Evolutionary conservation across 2,329 filamentous ascomycete species (phyloP).

Genomic region (Zymoseptoria tritici): DNA sequence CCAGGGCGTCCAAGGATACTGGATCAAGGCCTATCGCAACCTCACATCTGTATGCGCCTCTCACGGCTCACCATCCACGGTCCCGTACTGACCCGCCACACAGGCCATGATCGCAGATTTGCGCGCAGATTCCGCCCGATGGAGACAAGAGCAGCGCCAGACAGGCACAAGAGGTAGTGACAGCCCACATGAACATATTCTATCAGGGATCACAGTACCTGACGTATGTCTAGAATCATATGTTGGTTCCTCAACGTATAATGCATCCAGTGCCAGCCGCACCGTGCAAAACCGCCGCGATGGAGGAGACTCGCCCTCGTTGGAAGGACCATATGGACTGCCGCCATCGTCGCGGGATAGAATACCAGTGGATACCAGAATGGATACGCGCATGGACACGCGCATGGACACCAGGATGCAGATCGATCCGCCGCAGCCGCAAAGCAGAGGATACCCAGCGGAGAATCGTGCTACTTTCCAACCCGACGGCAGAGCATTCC

Average conservation of each 20-base stretch:
- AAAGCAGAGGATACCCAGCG: constrained; percentile 17
- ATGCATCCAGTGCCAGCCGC: constrained; percentile 32
- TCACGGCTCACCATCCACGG: background rate
- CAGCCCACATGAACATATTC: constrained; percentile 32
- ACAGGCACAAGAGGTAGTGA: constrained; percentile 41
- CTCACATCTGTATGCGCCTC: constrained; percentile 39
- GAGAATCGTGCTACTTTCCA: constrained; percentile 18
- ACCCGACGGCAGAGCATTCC: constrained; percentile 20
- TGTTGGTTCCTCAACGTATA: constrained; percentile 34
- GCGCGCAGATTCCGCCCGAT: constrained; percentile 41
- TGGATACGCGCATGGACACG: constrained; percentile 11
- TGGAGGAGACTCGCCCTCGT: constrained; percentile 30
- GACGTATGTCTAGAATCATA: constrained; percentile 25
- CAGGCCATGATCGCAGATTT: constrained; percentile 46
- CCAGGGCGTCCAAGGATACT: constrained; percentile 41
- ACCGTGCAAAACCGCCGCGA: constrained; percentile 37
- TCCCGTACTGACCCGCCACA: constrained; percentile 8
- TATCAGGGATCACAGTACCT: constrained; percentile 37
- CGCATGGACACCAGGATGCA: constrained; percentile 18
- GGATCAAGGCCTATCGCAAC: constrained; percentile 46
- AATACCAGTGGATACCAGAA: constrained; percentile 21
- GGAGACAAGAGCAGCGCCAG: constrained; percentile 33
- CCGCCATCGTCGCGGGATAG: constrained; percentile 17
- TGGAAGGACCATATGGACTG: constrained; percentile 26
- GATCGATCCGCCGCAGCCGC: constrained; percentile 21